Base-by-base conservation (phyloP, 345 rosid species). In the Aquilaria sinensis region DNA sequence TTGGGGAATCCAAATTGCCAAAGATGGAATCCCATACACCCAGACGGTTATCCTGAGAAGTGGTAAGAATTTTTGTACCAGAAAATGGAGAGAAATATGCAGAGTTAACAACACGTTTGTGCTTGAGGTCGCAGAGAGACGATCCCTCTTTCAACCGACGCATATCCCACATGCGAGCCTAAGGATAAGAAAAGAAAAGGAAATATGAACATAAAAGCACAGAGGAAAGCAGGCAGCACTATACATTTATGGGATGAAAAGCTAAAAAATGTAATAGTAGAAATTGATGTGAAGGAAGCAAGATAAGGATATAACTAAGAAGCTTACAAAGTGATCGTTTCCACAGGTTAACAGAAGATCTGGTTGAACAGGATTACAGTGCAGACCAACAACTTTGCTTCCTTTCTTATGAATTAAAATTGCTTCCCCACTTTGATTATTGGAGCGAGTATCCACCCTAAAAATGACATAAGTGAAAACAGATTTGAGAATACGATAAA, bases 131-230 rank as follows among this genome's bases (percentile, higher is more conserved):
- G 65, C 55, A 56, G 37, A 94, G 85, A 41, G 95, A 74, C 57
- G 72, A 84, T 62, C 83, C 82, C 62, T 82, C 80, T 72, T 82
- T 74, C 56, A 90, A 75, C 73, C 69, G 80, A 52, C 97, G 92
- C 85, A 93, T 72, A 70, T 93, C 99, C 99, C 99, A 90, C 54
- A 93, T 63, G 9, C 99, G 83, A 66, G 97, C 99, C 99, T 93
- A 77, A 59, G 58, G 74, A 74, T 50, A 60, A 70, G 66, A 48
- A 16, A 57, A 23, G 29, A 46, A 57, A 15, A 31, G 16, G 54
- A 14, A 47, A 53, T 14, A 31, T 47, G 57, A 6, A 64, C 47
- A 60, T 41, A 10, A 64, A 13, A 43, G 7, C 2, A 48, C 10
- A 5, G n/a, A 63, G 52, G 46, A 66, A 47, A n/a, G 46, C 32